Evolutionary conservation across 1,284 basidiomycete species (phyloP).

Genomic region (Acaromyces ingoldii): DNA sequence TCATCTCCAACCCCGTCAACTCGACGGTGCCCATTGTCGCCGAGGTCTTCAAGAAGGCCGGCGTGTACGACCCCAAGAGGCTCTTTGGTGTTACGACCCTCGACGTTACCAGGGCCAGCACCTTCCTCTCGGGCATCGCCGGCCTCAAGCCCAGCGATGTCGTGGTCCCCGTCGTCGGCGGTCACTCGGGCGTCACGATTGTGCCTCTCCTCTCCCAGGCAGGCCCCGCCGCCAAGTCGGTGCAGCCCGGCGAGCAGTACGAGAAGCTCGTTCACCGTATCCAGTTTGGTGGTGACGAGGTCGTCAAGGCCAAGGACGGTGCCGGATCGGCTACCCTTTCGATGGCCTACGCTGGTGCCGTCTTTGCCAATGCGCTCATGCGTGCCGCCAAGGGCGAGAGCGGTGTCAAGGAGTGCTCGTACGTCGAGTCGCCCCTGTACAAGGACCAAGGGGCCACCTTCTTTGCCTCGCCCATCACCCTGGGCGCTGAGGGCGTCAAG

Average conservation of each 20-base stretch:
- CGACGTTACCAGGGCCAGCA: constrained; percentile 90
- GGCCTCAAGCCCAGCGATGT: constrained; percentile 59
- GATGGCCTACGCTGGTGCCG: constrained; percentile 69
- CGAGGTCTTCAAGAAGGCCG: constrained; percentile 83
- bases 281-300: constrained; percentile 92
- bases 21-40: constrained; percentile 95
- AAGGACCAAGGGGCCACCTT: constrained; percentile 61
- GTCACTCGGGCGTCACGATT: constrained; percentile 94
- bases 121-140: constrained; percentile 75
- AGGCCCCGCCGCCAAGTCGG: constrained; percentile 58
- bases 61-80: constrained; percentile 76
- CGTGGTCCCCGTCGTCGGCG: constrained; percentile 85
- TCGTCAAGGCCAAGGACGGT: constrained; percentile 86
- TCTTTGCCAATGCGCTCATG: constrained; percentile 66
- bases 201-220: constrained; percentile 92
- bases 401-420: constrained; percentile 77
- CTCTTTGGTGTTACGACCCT: constrained; percentile 84
- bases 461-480: constrained; percentile 46
- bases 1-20: constrained; percentile 79
- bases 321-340: constrained; percentile 79
- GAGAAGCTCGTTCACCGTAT: constrained; percentile 63
- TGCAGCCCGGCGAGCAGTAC: constrained; percentile 56
- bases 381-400: constrained; percentile 82
- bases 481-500: constrained; percentile 47
- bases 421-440: constrained; percentile 76